Evolutionary conservation across 768 basidiomycete species (phyloP), one percentile per base, ranked within the genome.

Genomic region (Termitomyces eurrhizus): DNA sequence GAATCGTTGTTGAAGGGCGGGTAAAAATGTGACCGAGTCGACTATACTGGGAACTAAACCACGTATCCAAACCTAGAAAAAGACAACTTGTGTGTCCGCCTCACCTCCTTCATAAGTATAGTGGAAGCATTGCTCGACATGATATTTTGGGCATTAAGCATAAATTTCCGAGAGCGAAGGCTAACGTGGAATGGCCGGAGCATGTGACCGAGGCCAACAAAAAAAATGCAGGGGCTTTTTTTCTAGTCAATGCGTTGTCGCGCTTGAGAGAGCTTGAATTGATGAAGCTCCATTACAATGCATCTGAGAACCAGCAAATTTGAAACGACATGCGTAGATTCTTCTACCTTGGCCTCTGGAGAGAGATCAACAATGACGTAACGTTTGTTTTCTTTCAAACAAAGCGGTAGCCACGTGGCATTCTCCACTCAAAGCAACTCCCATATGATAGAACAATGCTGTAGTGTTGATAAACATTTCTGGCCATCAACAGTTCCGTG

Each of bases 401-500:
- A 42, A 42, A 44, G 42, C 9, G 9, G 11, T 3, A n/a, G 35
- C 8, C 53, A 54, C 53, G 53, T 54, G 39, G 42, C n/a, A 33
- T 7, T 13, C 12, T 42, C 21, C 8, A 29, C 41, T n/a, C 52
- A 42, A 39, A 42, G 39, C 52, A 26, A 53, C 41, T 7, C 41
- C 33, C 54, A 32, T 39, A 62, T 57, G 46, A 42, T 14, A 24
- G 50, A 59, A 61, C 60, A 64, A 59, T 61, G 58, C 44, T 44
- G 56, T n/a, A 36, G 21, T 21, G 21, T 11, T 54, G 13, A n/a
- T 54, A 26, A 5, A 32, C 18, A 32, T n/a, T 8, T 49, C 7
- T 59, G 62, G 44, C 55, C 58, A 59, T 56, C 36, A 24, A 11
- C 8, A 21, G 24, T 46, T 36, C 13, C 29, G n/a, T 45, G 18